Base-by-base conservation (phyloP, 129 eudicot genomes). In the Escallonia herrerae region DNA sequence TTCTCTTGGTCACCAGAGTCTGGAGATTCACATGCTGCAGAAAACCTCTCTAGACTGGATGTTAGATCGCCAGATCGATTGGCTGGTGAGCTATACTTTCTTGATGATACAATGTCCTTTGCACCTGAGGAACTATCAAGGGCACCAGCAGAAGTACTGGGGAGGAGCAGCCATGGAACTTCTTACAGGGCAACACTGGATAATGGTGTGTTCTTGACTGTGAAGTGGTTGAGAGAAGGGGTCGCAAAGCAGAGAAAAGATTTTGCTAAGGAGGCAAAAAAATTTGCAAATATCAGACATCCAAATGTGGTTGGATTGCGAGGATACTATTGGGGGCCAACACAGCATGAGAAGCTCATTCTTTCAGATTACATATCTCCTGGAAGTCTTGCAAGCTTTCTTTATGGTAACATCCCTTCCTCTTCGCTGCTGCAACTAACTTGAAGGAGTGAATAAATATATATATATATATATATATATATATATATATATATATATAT, bases 241-340 rank as follows among this genome's bases (percentile, higher is more conserved):
- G 99, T 94, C n/a, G 97, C 99, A 0, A 94, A 87, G 73, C 97
- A 90, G 81, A 82, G 95, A 59, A 94, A 94, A 76, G 99, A 94
- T 72, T 94, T 94, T 41, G 93, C 99, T 4, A 94, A 94, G 64
- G 99, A 94, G 71, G 99, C 97, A 3, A 94, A 90, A 70, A 94
- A 89, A 65, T 94, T 94, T 67, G 84, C 99, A 8, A 94, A 94
- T 63, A 94, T 94, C 15, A 58, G 99, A 64, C 99, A 94, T 69
- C 99, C 99, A 3, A 94, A 94, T 73, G 99, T 94, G n/a, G 99
- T 94, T 37, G 95, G 95, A 2, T 67, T 94, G 62, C 84, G 99
- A 58, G 99, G 99, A 58, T 94, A 94, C 66, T 94, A 94, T 60
- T 94, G 99, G 99, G 99, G 99, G 7, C 99, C 99, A 52, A 94